Conservation (phyloP, 2,329 filamentous ascomycete genomes). For the Acephala macrosclerotiorum region DNA sequence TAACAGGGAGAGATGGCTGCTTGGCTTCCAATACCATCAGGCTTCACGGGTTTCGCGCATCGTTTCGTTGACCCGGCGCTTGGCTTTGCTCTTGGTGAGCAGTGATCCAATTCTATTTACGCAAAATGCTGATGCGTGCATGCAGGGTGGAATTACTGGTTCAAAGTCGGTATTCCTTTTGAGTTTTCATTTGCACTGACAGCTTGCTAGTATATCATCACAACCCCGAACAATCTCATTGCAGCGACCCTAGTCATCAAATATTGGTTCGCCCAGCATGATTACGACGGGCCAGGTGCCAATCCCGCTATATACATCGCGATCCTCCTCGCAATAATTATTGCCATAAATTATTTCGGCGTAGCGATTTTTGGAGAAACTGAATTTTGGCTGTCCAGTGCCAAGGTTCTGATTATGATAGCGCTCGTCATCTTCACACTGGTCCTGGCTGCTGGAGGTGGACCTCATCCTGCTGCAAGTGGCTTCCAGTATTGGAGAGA, state of each 20-base stretch:
- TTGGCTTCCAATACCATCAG: slow-evolving; percentile 79
- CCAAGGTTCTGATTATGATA: slow-evolving; percentile 71
- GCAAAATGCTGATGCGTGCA: slow-evolving; percentile 13
- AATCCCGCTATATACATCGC: slow-evolving; percentile 85
- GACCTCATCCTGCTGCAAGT: slow-evolving; percentile 60
- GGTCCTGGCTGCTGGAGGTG: slow-evolving; percentile 69
- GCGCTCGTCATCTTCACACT: slow-evolving; percentile 72
- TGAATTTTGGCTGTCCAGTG: slow-evolving; percentile 62
- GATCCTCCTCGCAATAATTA: slow-evolving; percentile 68
- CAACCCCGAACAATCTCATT: slow-evolving; percentile 85
- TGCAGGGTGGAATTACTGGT: slow-evolving; percentile 41
- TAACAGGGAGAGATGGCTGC: slow-evolving; percentile 77
- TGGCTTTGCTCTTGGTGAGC: slow-evolving; percentile 76
- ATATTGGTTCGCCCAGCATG: slow-evolving; percentile 70
- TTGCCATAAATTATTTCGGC: slow-evolving; percentile 71
- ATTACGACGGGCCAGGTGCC: slow-evolving; percentile 48
- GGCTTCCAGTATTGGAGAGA: slow-evolving; percentile 59
- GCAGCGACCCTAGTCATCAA: slow-evolving; percentile 81
- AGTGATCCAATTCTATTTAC: neutral
- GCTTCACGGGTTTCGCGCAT: slow-evolving; percentile 82
- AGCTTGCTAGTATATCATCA: slow-evolving; percentile 72
- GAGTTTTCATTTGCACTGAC: neutral
- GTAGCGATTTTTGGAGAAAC: slow-evolving; percentile 49
- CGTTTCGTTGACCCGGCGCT: slow-evolving; percentile 83
- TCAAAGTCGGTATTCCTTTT: slow-evolving; percentile 37